Percentiles rank a stretch among this genome's conserved stretches.
Conservation (phyloP, 2,329 filamentous ascomycete species). For the Fusarium fujikuroi region DNA sequence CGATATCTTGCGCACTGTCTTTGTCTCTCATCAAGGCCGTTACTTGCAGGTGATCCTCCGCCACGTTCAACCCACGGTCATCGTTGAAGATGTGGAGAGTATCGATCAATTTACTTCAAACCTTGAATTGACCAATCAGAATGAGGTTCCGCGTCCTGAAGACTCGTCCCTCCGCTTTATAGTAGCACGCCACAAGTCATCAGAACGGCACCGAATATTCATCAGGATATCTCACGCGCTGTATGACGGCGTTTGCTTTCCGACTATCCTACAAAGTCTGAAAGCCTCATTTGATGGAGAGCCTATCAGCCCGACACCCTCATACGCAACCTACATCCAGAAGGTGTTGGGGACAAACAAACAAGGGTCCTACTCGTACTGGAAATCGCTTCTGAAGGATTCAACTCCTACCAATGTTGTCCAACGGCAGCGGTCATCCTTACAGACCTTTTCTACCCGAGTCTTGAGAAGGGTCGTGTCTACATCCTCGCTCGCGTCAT, state of each 20-base stretch:
- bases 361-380: slow-evolving; percentile 13
- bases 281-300: slow-evolving; percentile 20
- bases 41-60: slow-evolving; percentile 34
- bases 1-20: slow-evolving; percentile 34
- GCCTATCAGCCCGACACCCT: background rate
- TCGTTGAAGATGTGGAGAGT: slow-evolving; percentile 7
- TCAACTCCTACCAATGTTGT: slow-evolving; percentile 17
- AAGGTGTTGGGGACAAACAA: background rate
- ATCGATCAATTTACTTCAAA: slow-evolving; percentile 17
- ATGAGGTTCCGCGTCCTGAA: background rate
- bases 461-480: slow-evolving; percentile 1
- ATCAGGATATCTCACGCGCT: slow-evolving; percentile 30
- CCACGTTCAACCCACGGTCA: background rate
- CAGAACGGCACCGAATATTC: slow-evolving; percentile 17
- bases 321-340: slow-evolving; percentile 15
- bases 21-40: slow-evolving; percentile 6
- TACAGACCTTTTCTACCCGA: slow-evolving; percentile 7
- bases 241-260: slow-evolving; percentile 32
- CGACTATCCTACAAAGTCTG: slow-evolving; percentile 10
- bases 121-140: background rate
- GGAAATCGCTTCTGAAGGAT: slow-evolving; percentile 6
- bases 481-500: slow-evolving; percentile 22
- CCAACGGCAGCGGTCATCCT: background rate
- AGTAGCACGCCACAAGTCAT: slow-evolving; percentile 10
- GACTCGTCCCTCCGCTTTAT: slow-evolving; percentile 7